These are phyloP conservation scores for Lipomyces sp. DNA, from an alignment of 805 yeast genomes.

Conservation along the genomic window DNA sequence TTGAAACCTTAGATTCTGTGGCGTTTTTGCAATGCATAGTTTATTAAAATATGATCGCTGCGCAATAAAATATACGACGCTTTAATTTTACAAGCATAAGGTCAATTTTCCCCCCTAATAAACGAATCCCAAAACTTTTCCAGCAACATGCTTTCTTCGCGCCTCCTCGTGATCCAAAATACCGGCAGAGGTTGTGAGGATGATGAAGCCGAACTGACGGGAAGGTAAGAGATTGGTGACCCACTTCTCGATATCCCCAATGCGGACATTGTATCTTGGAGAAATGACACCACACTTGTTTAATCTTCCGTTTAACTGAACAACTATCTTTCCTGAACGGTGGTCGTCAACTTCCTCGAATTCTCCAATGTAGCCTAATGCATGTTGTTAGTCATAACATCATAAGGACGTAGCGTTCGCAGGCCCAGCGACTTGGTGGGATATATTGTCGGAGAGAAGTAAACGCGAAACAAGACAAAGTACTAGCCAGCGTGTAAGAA, in stretches of 20 bases:
- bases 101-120: constrained; percentile 58
- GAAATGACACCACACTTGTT: constrained; percentile 99
- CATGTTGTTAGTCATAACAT: constrained; percentile 22
- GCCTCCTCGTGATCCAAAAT: constrained; percentile 99
- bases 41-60: constrained; percentile 1
- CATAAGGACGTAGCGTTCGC: neutral
- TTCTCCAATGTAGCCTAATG: constrained; percentile 85
- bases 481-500: constrained; percentile 48
- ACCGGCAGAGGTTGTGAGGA: constrained; percentile 98
- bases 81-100: neutral
- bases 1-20: too few species aligned
- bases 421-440: constrained; percentile 6
- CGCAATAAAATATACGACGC: neutral
- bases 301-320: constrained; percentile 95
- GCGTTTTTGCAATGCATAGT: neutral
- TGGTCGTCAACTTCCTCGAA: constrained; percentile 98
- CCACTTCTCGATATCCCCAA: constrained; percentile 97
- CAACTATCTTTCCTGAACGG: constrained; percentile 97
- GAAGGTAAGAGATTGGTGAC: constrained; percentile 98
- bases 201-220: constrained; percentile 98
- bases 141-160: constrained; percentile 99
- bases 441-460: constrained; percentile 43
- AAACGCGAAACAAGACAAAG: constrained; percentile 43
- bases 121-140: constrained; percentile 97
- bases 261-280: constrained; percentile 97